Evolutionary conservation across 1,139 yeast species (phyloP), one percentile per base, ranked within the genome.

Genomic region (Debaryomyces sp.): DNA sequence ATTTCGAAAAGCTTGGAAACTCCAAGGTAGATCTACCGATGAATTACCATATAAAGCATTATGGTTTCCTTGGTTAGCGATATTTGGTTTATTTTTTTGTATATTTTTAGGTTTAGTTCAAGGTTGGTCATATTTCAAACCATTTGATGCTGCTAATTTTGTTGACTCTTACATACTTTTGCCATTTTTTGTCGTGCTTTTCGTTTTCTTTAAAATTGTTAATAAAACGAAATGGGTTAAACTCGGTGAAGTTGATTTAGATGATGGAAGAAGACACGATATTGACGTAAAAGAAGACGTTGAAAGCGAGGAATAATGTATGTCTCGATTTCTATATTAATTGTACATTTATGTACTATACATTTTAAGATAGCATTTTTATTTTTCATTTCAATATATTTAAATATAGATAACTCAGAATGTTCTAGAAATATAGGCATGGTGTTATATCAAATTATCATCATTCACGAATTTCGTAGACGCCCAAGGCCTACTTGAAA

Each of bases 41-140:
- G 82, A 79, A 2, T 69, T 86, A 39, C 85, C 86, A 0, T 85
- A 71, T 67, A 70, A 66, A 49, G 82, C 85, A 1, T 61, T 71
- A 39, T 70, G 78, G 58, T 84, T 73, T 59, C 90, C 91, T 1
- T 70, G 64, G 58, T 67, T 76, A 26, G 82, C 86, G 2, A 70
- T 71, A 43, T 57, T 80, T 41, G 86, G 87, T 1, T 67, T 85
- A 6, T 55, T 66, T 0, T 65, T 82, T 43, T 84, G 82, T 57
- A 53, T 74, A 2, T 76, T 85, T 50, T 70, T 85, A 53, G 85
- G 81, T 2, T 63, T 85, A 23, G 80, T 85, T 32, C 90, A 85
- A 63, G 88, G 90, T 2, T 85, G 90, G 89, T 71, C 86, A 1
- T 72, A 77, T 40, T 79, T 85, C 56, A 73, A 74, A 48, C 90